These are phyloP conservation scores for Claviceps maximensis DNA, from an alignment of 2,329 filamentous ascomycete species.

Conservation along the genomic window DNA sequence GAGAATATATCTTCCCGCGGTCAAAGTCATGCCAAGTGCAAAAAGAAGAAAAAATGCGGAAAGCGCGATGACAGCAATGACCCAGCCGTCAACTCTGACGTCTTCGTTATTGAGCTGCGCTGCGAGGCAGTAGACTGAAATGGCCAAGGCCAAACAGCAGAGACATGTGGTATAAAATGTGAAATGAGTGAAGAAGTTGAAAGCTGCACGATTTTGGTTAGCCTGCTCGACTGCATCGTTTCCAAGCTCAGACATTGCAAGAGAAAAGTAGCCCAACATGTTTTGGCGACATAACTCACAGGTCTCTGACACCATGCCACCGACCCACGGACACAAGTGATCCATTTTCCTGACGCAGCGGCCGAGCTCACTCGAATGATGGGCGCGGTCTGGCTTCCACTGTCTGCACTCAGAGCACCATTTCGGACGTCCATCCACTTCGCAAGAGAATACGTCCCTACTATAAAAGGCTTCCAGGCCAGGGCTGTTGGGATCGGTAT, in stretches of 20 bases:
- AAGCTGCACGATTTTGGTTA: constrained; percentile 30
- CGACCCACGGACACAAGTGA: constrained; percentile 95
- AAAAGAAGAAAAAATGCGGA: constrained; percentile 70
- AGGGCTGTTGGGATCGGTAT: constrained; percentile 42
- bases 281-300: constrained; percentile 29
- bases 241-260: no score
- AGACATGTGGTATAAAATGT: constrained; percentile 58
- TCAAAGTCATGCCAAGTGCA: constrained; percentile 60
- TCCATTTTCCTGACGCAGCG: constrained; percentile 86
- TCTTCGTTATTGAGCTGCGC: constrained; percentile 32
- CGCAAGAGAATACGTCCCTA: constrained; percentile 73
- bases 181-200: constrained; percentile 91
- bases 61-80: constrained; percentile 53
- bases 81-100: constrained; percentile 38
- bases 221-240: no score
- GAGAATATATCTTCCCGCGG: constrained; percentile 55
- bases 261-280: no score
- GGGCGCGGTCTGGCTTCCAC: constrained; percentile 78
- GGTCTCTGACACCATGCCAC: constrained; percentile 77
- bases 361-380: constrained; percentile 72
- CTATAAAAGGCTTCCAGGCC: constrained; percentile 67
- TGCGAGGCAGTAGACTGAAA: constrained; percentile 50
- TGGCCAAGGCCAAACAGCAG: constrained; percentile 49
- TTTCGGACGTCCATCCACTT: constrained; percentile 66
- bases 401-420: constrained; percentile 78